Percentiles rank a stretch among this genome's conserved stretches.
These are phyloP conservation scores for Apiospora phragmitis DNA, from an alignment of 2,329 filamentous ascomycete species.

Conservation along the genomic window DNA sequence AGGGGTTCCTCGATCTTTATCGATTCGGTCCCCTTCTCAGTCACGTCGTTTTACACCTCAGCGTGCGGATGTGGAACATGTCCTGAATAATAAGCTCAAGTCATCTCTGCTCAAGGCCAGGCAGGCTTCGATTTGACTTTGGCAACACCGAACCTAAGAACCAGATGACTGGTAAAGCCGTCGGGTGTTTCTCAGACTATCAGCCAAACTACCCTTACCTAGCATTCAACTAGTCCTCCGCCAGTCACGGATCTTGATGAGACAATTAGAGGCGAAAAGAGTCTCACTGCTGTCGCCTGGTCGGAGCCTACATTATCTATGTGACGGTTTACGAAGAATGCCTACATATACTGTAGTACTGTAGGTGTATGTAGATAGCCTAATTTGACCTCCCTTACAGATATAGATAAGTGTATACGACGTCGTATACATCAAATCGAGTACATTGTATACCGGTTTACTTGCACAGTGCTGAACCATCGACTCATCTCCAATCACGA, in stretches of 20 bases:
- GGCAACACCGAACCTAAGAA: constrained; percentile 5
- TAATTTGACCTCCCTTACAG: neutral
- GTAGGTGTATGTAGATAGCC: neutral
- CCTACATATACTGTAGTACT: neutral
- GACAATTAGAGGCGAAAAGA: neutral
- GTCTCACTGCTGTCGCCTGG: neutral
- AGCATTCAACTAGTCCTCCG: neutral
- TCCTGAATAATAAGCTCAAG: constrained; percentile 2
- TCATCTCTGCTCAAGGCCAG: neutral
- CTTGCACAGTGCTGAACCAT: neutral
- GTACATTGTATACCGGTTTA: neutral
- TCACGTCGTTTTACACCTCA: neutral
- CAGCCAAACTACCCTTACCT: constrained; percentile 1
- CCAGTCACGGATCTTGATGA: neutral
- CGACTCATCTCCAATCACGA: neutral
- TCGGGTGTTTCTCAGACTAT: neutral
- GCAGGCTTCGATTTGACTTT: constrained; percentile 5
- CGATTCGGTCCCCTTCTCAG: neutral
- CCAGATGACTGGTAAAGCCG: constrained; percentile 1
- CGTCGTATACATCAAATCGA: neutral
- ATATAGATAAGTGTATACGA: neutral
- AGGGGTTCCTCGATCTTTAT: neutral
- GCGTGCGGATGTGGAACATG: neutral
- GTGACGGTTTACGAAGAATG: neutral
- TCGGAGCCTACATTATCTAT: neutral